Base-by-base conservation (phyloP, 2,329 filamentous ascomycete genomes). In the Trichophyton equinum region DNA sequence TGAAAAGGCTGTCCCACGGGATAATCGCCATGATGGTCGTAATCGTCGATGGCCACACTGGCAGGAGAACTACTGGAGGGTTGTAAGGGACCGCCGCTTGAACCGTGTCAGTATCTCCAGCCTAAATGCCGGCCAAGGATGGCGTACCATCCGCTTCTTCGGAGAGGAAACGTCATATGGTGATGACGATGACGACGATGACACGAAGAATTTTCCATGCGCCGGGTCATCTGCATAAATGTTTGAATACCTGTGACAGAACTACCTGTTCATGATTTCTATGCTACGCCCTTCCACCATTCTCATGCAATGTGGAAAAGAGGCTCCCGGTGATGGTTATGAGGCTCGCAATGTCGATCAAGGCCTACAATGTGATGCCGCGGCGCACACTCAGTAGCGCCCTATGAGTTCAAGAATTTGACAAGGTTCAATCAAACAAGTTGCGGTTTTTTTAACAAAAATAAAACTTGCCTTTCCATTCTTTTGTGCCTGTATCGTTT, bases 1-100 rank as follows among this genome's bases (percentile, higher is more conserved):
- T 86, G 79, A 85, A 89, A 83, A 80, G 82, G 80, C 42, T 57
- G 22, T 81, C 73, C 74, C 77, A 69, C 65, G 68, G 63, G 68
- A 74, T 65, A 66, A 74, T 69, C 65, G 72, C 67, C 72, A 71
- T 67, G 70, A 72, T 62, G 72, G 67, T 70, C 68, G 73, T 68
- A 70, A 68, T 63, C 72, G 71, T 66, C 70, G 72, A 66, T 69
- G 65, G 65, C 67, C 71, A 66, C 69, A 69, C 65, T 70, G 71
- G 66, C 70, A 66, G 66, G 64, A 30, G 69, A 57, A 44, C 55
- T 27, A 57, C 40, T 57, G 40, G 60, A 63, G 62, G 65, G 57
- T 46, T 64, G 69, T 68, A 69, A 70, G 62, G 65, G 68, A 67
- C 67, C 11, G 40, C 55, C 36, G 33, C 22, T 57, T 57, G 36